Conservation (phyloP, 2,329 filamentous ascomycete genomes). For the Lasiodiplodia citricola region DNA sequence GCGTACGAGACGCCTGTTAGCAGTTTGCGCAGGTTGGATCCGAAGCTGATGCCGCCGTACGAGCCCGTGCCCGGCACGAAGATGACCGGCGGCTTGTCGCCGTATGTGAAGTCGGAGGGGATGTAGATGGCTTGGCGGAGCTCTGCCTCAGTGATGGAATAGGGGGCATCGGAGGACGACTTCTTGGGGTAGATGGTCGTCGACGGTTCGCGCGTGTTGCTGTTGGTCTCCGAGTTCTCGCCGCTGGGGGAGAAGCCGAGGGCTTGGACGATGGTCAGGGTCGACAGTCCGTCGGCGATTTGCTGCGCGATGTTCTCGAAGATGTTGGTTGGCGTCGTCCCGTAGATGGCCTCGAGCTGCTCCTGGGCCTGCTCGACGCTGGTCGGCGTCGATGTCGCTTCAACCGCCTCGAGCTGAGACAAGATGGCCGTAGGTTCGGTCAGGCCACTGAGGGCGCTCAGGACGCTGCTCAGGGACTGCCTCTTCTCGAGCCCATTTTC, state of each 20-base stretch:
- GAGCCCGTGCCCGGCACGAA: slow-evolving; percentile 60
- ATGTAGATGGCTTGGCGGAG: slow-evolving; percentile 61
- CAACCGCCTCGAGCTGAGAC: slow-evolving; percentile 31
- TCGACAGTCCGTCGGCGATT: slow-evolving; percentile 35
- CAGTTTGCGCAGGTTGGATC: slow-evolving; percentile 57
- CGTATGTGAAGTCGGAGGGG: slow-evolving; percentile 55
- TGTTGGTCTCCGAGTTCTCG: slow-evolving; percentile 36
- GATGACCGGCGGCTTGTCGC: slow-evolving; percentile 55
- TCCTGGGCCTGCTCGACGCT: slow-evolving; percentile 31
- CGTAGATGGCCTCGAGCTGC: slow-evolving; percentile 28
- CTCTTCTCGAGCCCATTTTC: neutral
- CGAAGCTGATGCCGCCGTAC: slow-evolving; percentile 53
- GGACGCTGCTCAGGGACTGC: neutral
- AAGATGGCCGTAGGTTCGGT: slow-evolving; percentile 17
- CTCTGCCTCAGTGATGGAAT: slow-evolving; percentile 52
- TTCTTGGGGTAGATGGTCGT: slow-evolving; percentile 46
- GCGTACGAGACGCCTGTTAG: slow-evolving; percentile 49
- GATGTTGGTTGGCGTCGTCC: slow-evolving; percentile 35
- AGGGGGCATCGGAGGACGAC: slow-evolving; percentile 52
- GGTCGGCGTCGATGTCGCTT: slow-evolving; percentile 35
- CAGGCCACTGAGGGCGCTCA: neutral
- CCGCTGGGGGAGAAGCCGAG: slow-evolving; percentile 28
- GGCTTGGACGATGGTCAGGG: neutral
- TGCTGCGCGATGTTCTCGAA: slow-evolving; percentile 34
- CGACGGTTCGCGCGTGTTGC: slow-evolving; percentile 33